phyloP scores from a whole-genome alignment of 2,329 filamentous ascomycete species.

The Zelopaecilomyces penicillatus region DNA sequence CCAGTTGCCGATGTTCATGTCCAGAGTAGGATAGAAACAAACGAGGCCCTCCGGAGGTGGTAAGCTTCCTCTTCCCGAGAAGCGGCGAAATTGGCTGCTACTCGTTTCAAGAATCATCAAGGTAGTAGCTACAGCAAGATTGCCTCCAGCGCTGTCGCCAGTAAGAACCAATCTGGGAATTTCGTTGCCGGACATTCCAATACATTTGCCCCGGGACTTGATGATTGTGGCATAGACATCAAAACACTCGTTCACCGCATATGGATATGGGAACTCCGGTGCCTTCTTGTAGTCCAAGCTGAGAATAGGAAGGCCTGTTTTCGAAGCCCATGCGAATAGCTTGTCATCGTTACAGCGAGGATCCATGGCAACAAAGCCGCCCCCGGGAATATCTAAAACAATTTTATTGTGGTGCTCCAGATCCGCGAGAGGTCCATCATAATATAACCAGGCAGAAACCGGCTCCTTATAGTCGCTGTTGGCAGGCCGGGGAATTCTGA shows the following conservation, averaged over 20 bases:
- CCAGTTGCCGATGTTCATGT: conserved; percentile 98
- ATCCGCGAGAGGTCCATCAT: conserved; percentile 75
- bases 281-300: conserved; percentile 73
- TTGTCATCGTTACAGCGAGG: conserved; percentile 94
- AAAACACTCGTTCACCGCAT: conserved; percentile 41
- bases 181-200: conserved; percentile 33
- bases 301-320: conserved; percentile 77
- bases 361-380: conserved; percentile 94
- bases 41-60: conserved; percentile 73
- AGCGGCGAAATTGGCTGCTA: conserved; percentile 30
- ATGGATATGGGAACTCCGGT: conserved; percentile 42
- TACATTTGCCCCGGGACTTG: conserved; percentile 31
- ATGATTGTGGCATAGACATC: conserved; percentile 35
- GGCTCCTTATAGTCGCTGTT: conserved; percentile 78
- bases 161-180: conserved; percentile 35
- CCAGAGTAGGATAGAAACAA: conserved; percentile 80
- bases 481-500: conserved; percentile 73
- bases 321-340: conserved; percentile 83
- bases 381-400: conserved; percentile 84
- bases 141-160: conserved; percentile 42
- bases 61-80: conserved; percentile 41
- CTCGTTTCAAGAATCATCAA: conserved; percentile 82
- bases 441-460: conserved; percentile 85
- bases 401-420: conserved; percentile 69
- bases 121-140: conserved; percentile 56